Base-by-base conservation (phyloP, 2,329 filamentous ascomycete genomes). In the Boeremia exigua region DNA sequence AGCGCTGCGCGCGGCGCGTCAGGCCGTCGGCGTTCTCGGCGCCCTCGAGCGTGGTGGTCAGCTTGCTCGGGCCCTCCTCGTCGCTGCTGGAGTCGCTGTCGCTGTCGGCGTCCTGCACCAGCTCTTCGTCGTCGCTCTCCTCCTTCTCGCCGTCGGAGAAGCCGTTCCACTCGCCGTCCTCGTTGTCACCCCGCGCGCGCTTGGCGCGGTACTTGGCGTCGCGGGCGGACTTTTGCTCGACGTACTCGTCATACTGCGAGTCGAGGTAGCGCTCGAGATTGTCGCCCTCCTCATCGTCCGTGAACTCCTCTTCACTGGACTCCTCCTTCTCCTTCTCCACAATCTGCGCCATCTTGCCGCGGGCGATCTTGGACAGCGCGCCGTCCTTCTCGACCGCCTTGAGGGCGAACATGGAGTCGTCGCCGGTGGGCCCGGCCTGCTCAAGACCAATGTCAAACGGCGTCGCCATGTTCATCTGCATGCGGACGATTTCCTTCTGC, bases 391-490 rank as follows among this genome's bases (percentile, higher is more conserved):
- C 91, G 39, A 96, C 84, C 8, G 86, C 80, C 75, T 92, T 96
- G 42, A 98, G 82, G 2, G 86, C 86, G 73, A 99, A 99, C 81
- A 96, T 95, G 27, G 90, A 82, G 40, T 92, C 90, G 37, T 92
- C 88, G 23, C 91, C 93, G 45, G 85, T 81, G 0, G 91, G 90
- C 0, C 91, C 91, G 23, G 85, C 79, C 76, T 95, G 92, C 72
- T 96, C 95, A 79, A 96, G 85, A 69, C 95, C 95, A 60, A 99
- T 96, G 62, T 99, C 95, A 82, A 92, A 95, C 7, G 95, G 95
- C 0, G 92, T 90, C 2, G 88, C 89, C 95, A 99, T 99, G 78
- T 97, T 89, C 80, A 99, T 87, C 76, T 99, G 95, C 89, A 99
- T 89, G 30, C 95, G 88, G n/a, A 96, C 83, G 57, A 98, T 92